Evolutionary conservation across 1,139 yeast genomes (phyloP), one percentile per base, ranked within the genome.

Genomic region (Zygoascus sp.): DNA sequence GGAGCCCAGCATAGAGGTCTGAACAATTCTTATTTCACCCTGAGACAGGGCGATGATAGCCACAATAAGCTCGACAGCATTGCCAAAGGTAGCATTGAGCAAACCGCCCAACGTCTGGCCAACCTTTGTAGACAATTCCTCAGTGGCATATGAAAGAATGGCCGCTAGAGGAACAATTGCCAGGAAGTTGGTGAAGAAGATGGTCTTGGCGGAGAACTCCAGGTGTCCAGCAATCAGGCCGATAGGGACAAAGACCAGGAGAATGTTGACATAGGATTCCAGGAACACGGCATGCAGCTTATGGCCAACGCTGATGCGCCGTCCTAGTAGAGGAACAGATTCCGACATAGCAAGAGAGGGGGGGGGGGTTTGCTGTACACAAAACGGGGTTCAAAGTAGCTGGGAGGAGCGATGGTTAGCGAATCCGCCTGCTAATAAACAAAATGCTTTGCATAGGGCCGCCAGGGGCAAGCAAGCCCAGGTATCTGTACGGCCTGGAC

Each of bases 1-100:
- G 47, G 95, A 85, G 28, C 98, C 98, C 51, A 92, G 75, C 97
- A 92, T 92, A 28, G 95, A 84, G 2, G 97, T 96, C 67, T 92
- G 77, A 37, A 94, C 98, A 60, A 92, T 90, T 56, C 96, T 77
- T 46, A 92, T 80, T 67, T 92, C 96, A 57, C 89, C 88, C 39
- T 85, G 83, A 56, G 70, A 74, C 60, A 94, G 74, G 1, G 98
- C 98, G 58, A 92, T 88, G 27, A 92, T 73, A 1, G 96, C 88
- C 42, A 92, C 97, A 65, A 92, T 92, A 55, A 94, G 79, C 68
- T 92, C 98, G 23, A 70, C 87, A 6, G 96, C 97, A 66, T 92
- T 92, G 51, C 98, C 98, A 64, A 92, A 86, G 8, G 97, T 90
- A 2, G 97, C 97, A 68, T 92, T 92, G 60, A 92, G 73, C 55